A percentile compares a stretch with the other conserved stretches of the same genome.
Evolutionary conservation across 2,329 filamentous ascomycete species (phyloP).

Genomic region (Clonostachys chloroleuca): DNA sequence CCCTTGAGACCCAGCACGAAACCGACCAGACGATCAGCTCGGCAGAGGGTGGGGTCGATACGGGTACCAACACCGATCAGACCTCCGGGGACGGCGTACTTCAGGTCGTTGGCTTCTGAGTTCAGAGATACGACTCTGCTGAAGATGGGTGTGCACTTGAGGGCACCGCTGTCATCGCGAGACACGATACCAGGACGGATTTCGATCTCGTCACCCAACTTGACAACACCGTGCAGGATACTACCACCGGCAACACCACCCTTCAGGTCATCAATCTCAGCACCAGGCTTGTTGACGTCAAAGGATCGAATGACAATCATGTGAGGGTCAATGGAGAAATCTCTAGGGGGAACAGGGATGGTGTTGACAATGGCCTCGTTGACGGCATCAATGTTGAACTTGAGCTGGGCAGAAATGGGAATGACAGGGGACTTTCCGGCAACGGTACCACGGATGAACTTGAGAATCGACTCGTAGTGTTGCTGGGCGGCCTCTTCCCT

Average conservation of each 20-base stretch:
- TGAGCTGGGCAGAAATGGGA: conserved; percentile 94
- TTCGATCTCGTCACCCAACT: conserved; percentile 96
- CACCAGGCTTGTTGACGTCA: conserved; percentile 99
- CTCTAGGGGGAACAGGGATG: conserved; percentile 85
- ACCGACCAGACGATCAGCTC: conserved; percentile 97
- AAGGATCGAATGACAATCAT: conserved; percentile 99
- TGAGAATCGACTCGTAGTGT: conserved; percentile 95
- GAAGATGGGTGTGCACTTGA: conserved; percentile 97
- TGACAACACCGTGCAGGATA: conserved; percentile 94
- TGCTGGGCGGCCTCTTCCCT: conserved; percentile 88
- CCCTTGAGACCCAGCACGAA: conserved; percentile 96
- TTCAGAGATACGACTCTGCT: conserved; percentile 92
- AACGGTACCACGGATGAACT: conserved; percentile 97
- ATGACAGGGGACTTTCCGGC: conserved; percentile 94
- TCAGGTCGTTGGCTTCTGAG: conserved; percentile 96
- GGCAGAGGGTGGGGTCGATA: conserved; percentile 95
- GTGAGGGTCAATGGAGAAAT: conserved; percentile 88
- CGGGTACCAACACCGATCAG: conserved; percentile 97
- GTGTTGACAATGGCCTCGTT: conserved; percentile 94
- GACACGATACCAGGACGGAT: conserved; percentile 98
- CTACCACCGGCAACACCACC: conserved; percentile 97
- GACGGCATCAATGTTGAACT: conserved; percentile 99
- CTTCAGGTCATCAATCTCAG: conserved; percentile 97
- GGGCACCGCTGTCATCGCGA: conserved; percentile 87
- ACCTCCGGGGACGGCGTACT: conserved; percentile 96